Conservation (phyloP, 768 basidiomycete genomes). For the Xerocomellus chrysenteron region DNA sequence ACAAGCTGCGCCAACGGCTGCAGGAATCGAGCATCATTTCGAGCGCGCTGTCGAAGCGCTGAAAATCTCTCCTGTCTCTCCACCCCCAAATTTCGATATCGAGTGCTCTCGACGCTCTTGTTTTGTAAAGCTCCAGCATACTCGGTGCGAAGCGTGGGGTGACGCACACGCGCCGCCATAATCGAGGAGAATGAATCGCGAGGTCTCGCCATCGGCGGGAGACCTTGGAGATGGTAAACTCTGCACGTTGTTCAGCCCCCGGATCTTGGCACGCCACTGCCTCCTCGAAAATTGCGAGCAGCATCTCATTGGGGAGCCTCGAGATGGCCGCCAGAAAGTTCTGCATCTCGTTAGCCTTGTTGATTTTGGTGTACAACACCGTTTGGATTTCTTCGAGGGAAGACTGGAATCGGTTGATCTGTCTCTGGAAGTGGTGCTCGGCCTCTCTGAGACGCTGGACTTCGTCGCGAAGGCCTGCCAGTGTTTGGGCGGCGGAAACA, state of each 20-base stretch:
- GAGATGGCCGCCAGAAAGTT: conserved; percentile 31
- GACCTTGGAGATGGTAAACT: conserved; percentile 29
- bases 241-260: conserved; percentile 16
- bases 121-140: conserved; percentile 26
- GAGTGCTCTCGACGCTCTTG: conserved; percentile 25
- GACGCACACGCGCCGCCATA: conserved; percentile 31
- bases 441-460: conserved; percentile 15
- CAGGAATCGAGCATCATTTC: conserved; percentile 27
- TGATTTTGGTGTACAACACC: conserved; percentile 13
- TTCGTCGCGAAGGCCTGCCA: conserved; percentile 20
- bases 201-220: conserved; percentile 34
- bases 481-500: conserved; percentile 16
- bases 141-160: conserved; percentile 18
- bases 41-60: conserved; percentile 28
- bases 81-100: conserved; percentile 29
- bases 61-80: conserved; percentile 33
- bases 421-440: conserved; percentile 14
- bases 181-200: conserved; percentile 29
- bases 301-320: conserved; percentile 31
- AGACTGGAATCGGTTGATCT: conserved; percentile 14
- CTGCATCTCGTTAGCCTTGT: conserved; percentile 31
- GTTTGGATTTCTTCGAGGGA: conserved; percentile 18
- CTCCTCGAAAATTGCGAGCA: conserved; percentile 32
- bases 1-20: conserved; percentile 29
- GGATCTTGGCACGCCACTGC: conserved; percentile 27